phyloP scores from a whole-genome alignment of 2,329 filamentous ascomycete genomes.

The Cytospora piceae region DNA sequence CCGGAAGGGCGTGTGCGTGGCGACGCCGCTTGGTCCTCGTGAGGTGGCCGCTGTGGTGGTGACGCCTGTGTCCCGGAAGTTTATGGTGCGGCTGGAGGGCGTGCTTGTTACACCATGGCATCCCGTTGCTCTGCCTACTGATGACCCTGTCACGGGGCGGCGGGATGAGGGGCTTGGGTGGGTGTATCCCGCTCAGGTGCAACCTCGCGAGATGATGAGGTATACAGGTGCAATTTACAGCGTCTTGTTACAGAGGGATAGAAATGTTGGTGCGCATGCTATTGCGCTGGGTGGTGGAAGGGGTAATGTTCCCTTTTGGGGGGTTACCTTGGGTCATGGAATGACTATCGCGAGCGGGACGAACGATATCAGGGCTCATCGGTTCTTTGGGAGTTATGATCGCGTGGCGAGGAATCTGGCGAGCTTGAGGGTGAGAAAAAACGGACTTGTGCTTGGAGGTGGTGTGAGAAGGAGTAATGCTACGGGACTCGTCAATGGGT shows the following conservation, averaged over 20 bases:
- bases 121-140: conserved; percentile 47
- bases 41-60: conserved; percentile 55
- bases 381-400: conserved; percentile 58
- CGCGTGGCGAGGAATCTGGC: conserved; percentile 47
- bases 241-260: conserved; percentile 54
- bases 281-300: conserved; percentile 46
- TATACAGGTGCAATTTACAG: conserved; percentile 62
- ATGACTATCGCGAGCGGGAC: conserved; percentile 38
- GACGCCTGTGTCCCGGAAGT: conserved; percentile 46
- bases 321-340: conserved; percentile 63
- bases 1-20: conserved; percentile 50
- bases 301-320: conserved; percentile 43
- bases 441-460: conserved; percentile 49
- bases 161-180: conserved; percentile 41
- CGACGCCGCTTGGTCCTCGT: conserved; percentile 54
- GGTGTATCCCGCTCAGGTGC: conserved; percentile 50
- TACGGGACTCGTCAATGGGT: conserved; percentile 47
- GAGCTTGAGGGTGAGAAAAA: conserved; percentile 39
- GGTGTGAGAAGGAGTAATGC: conserved; percentile 45
- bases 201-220: conserved; percentile 37
- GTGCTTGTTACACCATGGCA: conserved; percentile 64
- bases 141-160: conserved; percentile 30
- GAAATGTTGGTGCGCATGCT: conserved; percentile 51
- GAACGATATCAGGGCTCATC: conserved; percentile 52
- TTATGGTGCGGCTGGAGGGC: conserved; percentile 50